Evolutionary conservation across 139 green algal genomes (phyloP).

Genomic region (Micractinium sp.): DNA sequence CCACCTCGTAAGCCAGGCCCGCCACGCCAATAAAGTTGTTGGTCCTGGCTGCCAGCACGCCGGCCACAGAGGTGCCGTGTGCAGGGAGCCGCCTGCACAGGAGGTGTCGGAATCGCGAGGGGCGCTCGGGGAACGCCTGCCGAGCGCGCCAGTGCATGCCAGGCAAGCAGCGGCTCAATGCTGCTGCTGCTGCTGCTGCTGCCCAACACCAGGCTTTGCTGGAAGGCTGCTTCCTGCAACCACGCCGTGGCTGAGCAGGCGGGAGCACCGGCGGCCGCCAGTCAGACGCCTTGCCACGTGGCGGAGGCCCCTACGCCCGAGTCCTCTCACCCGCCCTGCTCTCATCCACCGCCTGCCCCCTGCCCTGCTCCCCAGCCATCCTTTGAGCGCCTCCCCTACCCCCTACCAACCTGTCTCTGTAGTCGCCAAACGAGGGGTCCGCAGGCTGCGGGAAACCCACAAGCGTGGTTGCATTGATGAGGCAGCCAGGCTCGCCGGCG

Average conservation of each 20-base stretch:
- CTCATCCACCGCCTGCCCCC: too few relatives aligned
- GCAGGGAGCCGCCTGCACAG: background rate
- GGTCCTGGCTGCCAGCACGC: constrained; percentile 27
- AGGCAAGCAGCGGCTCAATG: background rate
- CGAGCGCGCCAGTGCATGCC: background rate
- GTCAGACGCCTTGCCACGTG: too few relatives aligned
- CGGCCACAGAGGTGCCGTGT: constrained; percentile 37
- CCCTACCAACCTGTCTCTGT: background rate
- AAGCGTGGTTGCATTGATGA: background rate
- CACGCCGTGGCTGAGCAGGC: background rate
- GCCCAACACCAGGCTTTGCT: too few relatives aligned
- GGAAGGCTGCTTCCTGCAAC: too few relatives aligned
- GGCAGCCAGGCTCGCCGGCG: background rate
- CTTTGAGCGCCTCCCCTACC: too few relatives aligned
- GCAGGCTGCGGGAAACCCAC: background rate
- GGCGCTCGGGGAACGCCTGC: background rate
- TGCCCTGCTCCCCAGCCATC: too few relatives aligned
- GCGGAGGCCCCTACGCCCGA: too few relatives aligned
- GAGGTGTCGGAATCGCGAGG: too few relatives aligned
- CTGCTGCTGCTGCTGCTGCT: too few relatives aligned
- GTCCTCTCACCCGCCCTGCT: too few relatives aligned
- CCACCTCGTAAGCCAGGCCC: constrained; percentile 33
- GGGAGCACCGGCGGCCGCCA: background rate
- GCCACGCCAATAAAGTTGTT: constrained; percentile 45
- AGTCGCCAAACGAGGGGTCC: background rate